Base-by-base conservation (phyloP, 2,329 filamentous ascomycete genomes). In the Uncinocarpus reesii region DNA sequence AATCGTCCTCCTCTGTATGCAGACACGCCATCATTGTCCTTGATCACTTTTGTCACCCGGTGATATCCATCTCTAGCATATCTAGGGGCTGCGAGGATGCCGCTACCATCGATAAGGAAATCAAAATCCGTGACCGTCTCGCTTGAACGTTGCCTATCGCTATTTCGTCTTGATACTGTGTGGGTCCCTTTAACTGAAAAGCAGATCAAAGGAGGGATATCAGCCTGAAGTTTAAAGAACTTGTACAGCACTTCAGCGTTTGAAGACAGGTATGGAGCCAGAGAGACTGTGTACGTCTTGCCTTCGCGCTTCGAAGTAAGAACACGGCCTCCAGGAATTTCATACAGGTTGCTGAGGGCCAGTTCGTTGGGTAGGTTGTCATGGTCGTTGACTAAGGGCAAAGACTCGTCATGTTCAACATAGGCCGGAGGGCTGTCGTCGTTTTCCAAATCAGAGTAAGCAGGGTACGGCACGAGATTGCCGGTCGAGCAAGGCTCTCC, bases 131-230 rank as follows among this genome's bases (percentile, higher is more conserved):
- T 52, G 10, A 64, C 55, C 1, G 53, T 56, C 28, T 60, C 54
- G 3, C 48, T 57, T 31, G 45, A 47, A 11, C 52, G 54, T 13
- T 55, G 53, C n/a, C 59, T 55, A 16, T 57, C 56, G 42, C 50
- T 45, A 24, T 55, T 52, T 8, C 47, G 44, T 3, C 42, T 45
- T 2, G 64, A 70, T 59, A 76, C 66, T 10, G 56, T 64, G 60
- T 81, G 79, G 3, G 71, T 71, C 45, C 79, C 79, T 26, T 67
- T 64, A 35, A 82, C 62, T 41, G 67, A 69, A 7, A 80, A 67
- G 44, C 66, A 71, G 0, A 73, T 21, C 55, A 56, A 52, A 72
- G 61, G 61, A 7, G 61, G 60, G 1, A 64, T 41, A 8, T 37
- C 26, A n/a, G 57, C 58, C 47, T 64, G 60, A 13, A 58, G 53